A percentile compares a stretch with the other conserved stretches of the same genome.
Conservation (phyloP, 768 basidiomycete species). For the Cytidiella melzeri region DNA sequence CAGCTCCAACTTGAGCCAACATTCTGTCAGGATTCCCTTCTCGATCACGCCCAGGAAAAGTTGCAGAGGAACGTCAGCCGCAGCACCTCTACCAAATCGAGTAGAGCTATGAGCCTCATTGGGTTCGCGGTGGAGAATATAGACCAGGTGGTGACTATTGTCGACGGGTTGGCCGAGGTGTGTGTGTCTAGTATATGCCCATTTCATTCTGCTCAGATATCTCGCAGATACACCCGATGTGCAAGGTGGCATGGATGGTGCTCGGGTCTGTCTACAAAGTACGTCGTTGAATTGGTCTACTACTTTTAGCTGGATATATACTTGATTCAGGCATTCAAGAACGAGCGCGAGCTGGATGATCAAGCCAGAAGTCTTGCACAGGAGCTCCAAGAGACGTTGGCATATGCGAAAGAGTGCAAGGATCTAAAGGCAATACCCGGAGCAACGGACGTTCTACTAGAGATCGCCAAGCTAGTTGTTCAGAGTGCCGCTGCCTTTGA, state of each 20-base stretch:
- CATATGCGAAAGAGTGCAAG: background rate
- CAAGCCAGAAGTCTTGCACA: background rate
- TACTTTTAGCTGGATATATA: background rate
- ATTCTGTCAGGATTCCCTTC: background rate
- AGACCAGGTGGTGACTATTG: constrained; percentile 5
- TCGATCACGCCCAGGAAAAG: constrained; percentile 4
- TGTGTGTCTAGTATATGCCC: background rate
- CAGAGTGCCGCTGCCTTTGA: constrained; percentile 8
- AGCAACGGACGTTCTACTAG: background rate
- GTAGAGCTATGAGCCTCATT: background rate
- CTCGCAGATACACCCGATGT: constrained; percentile 6
- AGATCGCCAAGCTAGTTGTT: constrained; percentile 4
- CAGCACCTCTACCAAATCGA: background rate
- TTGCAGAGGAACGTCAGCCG: background rate
- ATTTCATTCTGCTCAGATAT: background rate
- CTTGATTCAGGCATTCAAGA: constrained; percentile 1
- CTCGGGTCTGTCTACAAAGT: constrained; percentile 10
- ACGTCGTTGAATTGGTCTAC: background rate
- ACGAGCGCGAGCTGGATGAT: constrained; percentile 2
- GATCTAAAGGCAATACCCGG: constrained; percentile 4
- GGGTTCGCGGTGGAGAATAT: constrained; percentile 3
- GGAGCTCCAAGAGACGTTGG: constrained; percentile 3
- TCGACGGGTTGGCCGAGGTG: constrained; percentile 8
- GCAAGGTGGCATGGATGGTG: constrained; percentile 11
- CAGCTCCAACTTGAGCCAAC: background rate